Evolutionary conservation across 2,329 filamentous ascomycete genomes (phyloP).

Genomic region (Hypocrella siamensis): DNA sequence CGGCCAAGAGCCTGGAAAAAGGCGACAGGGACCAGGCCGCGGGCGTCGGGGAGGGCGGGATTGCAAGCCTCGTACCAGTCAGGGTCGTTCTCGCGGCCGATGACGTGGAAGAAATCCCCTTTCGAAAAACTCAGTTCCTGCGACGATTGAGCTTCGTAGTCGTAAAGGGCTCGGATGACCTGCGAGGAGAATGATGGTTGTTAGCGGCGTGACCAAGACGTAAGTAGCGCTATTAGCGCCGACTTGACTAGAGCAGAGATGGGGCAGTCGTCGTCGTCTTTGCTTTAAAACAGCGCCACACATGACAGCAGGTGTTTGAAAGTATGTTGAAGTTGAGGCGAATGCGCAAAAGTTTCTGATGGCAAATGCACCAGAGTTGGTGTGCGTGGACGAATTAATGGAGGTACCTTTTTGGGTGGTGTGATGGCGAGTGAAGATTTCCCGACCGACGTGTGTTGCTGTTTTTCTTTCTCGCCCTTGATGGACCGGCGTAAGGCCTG

Average conservation of each 20-base stretch:
- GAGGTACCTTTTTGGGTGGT: slow-evolving; percentile 76
- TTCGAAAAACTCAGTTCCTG: slow-evolving; percentile 83
- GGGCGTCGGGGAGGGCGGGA: slow-evolving; percentile 69
- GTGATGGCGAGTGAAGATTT: slow-evolving; percentile 79
- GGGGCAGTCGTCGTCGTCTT: no score
- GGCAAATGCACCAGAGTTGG: no score
- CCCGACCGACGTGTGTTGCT: slow-evolving; percentile 55
- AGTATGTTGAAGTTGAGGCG: no score
- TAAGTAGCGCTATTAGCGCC: no score
- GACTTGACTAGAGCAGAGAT: no score
- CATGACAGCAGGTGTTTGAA: no score
- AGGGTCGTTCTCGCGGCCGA: slow-evolving; percentile 81
- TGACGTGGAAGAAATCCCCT: slow-evolving; percentile 96
- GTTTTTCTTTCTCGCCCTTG: slow-evolving; percentile 72
- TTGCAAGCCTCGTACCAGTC: slow-evolving; percentile 99
- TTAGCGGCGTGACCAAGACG: background rate
- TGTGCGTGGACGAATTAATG: no score
- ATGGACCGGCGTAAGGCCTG: slow-evolving; percentile 76
- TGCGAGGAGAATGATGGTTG: slow-evolving; percentile 17
- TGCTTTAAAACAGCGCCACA: no score
- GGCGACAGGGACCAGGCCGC: slow-evolving; percentile 81
- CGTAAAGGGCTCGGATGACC: slow-evolving; percentile 95
- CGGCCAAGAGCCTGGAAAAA: slow-evolving; percentile 90
- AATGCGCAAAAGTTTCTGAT: no score
- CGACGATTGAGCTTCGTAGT: slow-evolving; percentile 62